Conservation (phyloP, 495 filamentous ascomycete species). For the Penicillium daleae region DNA sequence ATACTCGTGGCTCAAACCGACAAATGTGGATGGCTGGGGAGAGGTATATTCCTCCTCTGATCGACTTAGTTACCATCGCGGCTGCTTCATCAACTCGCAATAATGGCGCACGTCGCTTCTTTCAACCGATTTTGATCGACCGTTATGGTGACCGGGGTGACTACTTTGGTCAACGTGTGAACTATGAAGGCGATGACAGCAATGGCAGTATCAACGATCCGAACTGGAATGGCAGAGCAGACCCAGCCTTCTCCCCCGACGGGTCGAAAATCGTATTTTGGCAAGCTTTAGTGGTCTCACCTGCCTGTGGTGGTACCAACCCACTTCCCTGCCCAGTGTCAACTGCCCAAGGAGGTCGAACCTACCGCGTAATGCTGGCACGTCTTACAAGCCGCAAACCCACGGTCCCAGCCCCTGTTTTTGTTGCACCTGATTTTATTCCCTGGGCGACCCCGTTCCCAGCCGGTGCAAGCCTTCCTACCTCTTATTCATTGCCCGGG, state of each 20-base stretch:
- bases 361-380: not conserved
- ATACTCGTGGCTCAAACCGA: not conserved
- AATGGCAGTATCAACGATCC: constrained; percentile 1
- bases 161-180: not conserved
- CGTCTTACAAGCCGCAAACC: not conserved
- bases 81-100: not conserved
- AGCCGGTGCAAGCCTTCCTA: not conserved
- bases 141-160: not conserved
- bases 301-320: not conserved
- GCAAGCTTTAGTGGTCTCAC: not conserved
- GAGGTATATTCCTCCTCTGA: not conserved
- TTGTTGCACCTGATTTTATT: not conserved
- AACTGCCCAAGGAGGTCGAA: not conserved
- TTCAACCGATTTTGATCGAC: not conserved
- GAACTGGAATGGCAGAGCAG: not conserved
- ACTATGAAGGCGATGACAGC: not conserved
- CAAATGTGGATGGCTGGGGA: not conserved
- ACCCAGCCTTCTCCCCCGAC: not conserved
- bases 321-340: not conserved
- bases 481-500: not conserved
- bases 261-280: not conserved
- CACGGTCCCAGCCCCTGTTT: not conserved
- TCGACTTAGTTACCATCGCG: not conserved
- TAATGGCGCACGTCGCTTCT: not conserved
- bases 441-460: not conserved